Evolutionary conservation across 73 alveolate genomes (phyloP).

Genomic region (Tetrahymena malaccensis): DNA sequence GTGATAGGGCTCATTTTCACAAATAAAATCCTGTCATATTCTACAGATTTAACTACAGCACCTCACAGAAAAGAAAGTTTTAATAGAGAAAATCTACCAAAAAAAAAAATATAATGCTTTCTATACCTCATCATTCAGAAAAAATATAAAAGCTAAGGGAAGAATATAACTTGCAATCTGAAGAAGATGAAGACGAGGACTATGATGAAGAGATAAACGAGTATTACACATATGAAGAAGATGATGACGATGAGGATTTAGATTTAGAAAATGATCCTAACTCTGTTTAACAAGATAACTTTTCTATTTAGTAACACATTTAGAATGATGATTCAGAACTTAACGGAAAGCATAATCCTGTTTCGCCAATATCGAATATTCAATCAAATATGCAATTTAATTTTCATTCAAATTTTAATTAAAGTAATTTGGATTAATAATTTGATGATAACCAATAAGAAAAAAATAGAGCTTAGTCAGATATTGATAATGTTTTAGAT

Average conservation of each 20-base stretch:
- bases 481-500: neutral
- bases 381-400: neutral
- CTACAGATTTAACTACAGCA: neutral
- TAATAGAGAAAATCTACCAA: neutral
- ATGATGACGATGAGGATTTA: neutral
- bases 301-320: neutral
- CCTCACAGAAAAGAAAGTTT: neutral
- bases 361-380: neutral
- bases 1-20: neutral
- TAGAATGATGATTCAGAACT: neutral
- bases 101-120: neutral
- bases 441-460: neutral
- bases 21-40: neutral
- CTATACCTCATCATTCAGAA: neutral
- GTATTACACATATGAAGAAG: neutral
- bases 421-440: neutral
- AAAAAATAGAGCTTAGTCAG: neutral
- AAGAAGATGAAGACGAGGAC: neutral
- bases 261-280: neutral
- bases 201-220: neutral
- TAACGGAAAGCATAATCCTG: neutral
- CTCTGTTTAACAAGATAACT: neutral
- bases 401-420: no score
- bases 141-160: neutral
- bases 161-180: neutral